Evolutionary conservation across 164 flowering plant genomes (phyloP).

Genomic region (Liriodendron chinense): DNA sequence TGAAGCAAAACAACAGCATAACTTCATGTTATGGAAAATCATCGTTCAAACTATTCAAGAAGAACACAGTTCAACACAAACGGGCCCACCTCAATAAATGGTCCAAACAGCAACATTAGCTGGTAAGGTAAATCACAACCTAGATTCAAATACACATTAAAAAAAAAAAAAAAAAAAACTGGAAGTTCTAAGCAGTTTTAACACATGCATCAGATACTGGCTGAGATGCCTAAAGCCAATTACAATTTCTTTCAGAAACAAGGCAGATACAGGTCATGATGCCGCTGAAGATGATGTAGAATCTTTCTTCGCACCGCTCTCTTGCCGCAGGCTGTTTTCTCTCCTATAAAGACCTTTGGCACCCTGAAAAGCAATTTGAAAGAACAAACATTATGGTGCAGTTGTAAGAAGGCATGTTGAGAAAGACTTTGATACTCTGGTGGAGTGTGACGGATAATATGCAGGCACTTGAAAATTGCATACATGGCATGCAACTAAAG

Average conservation of each 20-base stretch:
- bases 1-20: too few relatives aligned
- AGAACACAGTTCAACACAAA: too few relatives aligned
- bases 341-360: constrained; percentile 66
- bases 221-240: neutral
- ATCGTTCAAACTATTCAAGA: too few relatives aligned
- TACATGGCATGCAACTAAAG: too few relatives aligned
- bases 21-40: too few relatives aligned
- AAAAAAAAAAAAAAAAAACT: neutral
- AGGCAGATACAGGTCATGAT: neutral
- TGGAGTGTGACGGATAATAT: too few relatives aligned
- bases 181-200: neutral
- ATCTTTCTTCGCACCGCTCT: constrained; percentile 6
- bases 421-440: too few relatives aligned
- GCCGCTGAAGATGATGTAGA: constrained; percentile 13
- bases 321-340: constrained; percentile 67
- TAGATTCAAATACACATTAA: neutral
- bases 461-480: too few relatives aligned
- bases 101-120: too few relatives aligned
- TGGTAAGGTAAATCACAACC: neutral
- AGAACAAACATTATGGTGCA: neutral
- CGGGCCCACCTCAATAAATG: too few relatives aligned
- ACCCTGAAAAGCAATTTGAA: constrained; percentile 44
- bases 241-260: neutral
- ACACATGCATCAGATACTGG: neutral
- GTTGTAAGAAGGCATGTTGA: too few relatives aligned